phyloP scores from a whole-genome alignment of 2,329 filamentous ascomycete species.

The Talaromyces verruculosus region DNA sequence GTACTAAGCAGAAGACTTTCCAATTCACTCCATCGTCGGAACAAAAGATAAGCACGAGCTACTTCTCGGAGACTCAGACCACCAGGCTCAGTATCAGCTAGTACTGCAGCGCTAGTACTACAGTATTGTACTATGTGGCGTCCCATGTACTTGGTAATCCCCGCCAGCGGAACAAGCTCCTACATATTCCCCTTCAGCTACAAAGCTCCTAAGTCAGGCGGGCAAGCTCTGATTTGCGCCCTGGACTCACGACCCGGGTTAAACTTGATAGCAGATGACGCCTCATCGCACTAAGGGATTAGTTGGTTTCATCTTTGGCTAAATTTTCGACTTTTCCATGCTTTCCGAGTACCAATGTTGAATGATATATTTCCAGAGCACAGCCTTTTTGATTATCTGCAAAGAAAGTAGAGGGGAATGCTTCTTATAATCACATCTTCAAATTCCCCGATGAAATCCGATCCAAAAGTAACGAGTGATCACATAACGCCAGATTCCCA shows the following conservation, averaged over 20 bases:
- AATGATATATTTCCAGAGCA: background rate
- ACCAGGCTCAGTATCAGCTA: background rate
- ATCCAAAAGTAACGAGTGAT: background rate
- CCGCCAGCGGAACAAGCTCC: slow-evolving; percentile 10
- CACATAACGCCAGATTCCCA: background rate
- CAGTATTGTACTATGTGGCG: background rate
- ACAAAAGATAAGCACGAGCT: too few species aligned
- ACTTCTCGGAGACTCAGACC: background rate
- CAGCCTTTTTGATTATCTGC: background rate
- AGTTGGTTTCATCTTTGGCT: background rate
- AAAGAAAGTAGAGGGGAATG: background rate
- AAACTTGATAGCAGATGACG: slow-evolving; percentile 7
- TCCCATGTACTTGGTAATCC: slow-evolving; percentile 11
- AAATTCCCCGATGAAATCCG: background rate
- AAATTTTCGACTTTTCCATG: background rate
- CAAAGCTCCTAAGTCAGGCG: background rate
- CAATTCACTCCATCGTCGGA: background rate
- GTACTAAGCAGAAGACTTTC: background rate
- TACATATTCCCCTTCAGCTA: slow-evolving; percentile 2
- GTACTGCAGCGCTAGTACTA: background rate
- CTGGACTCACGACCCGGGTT: background rate
- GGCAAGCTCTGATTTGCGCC: slow-evolving; percentile 7
- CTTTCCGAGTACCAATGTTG: background rate
- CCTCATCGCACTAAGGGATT: background rate
- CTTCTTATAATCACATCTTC: background rate